phyloP scores from a whole-genome alignment of 306 rosid genomes.

The Biancaea sappan region DNA sequence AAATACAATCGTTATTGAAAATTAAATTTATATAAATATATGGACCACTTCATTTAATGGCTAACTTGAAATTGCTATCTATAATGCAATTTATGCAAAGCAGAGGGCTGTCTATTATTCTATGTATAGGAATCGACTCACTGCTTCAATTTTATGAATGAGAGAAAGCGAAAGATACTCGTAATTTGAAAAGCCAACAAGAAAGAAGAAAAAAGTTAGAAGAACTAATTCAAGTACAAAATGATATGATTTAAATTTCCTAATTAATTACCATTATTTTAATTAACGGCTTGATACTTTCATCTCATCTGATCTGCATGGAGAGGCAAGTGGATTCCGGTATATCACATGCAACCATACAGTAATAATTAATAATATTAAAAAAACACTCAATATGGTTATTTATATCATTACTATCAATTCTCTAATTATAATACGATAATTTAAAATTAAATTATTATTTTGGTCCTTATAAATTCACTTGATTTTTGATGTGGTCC shows the following conservation, averaged over 20 bases:
- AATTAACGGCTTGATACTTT: neutral
- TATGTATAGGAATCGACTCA: neutral
- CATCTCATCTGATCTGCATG: neutral
- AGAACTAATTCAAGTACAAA: neutral
- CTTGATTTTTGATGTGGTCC: too few relatives aligned
- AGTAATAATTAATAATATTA: too few relatives aligned
- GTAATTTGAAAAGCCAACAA: neutral
- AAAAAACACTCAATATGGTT: too few relatives aligned
- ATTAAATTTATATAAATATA: neutral
- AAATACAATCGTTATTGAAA: too few relatives aligned
- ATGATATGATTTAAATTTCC: neutral
- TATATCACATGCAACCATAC: too few relatives aligned
- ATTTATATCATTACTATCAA: too few relatives aligned
- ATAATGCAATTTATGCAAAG: neutral
- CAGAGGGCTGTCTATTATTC: neutral
- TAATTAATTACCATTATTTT: neutral
- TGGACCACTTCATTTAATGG: neutral
- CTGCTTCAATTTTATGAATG: neutral
- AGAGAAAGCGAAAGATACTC: neutral
- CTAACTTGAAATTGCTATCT: neutral
- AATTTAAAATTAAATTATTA: too few relatives aligned
- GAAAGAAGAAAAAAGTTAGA: neutral
- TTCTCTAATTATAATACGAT: too few relatives aligned
- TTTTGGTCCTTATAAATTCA: too few relatives aligned
- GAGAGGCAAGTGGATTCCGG: constrained; percentile 9